phyloP scores from a whole-genome alignment of 2,329 filamentous ascomycete species.

The Apiospora aurea region DNA sequence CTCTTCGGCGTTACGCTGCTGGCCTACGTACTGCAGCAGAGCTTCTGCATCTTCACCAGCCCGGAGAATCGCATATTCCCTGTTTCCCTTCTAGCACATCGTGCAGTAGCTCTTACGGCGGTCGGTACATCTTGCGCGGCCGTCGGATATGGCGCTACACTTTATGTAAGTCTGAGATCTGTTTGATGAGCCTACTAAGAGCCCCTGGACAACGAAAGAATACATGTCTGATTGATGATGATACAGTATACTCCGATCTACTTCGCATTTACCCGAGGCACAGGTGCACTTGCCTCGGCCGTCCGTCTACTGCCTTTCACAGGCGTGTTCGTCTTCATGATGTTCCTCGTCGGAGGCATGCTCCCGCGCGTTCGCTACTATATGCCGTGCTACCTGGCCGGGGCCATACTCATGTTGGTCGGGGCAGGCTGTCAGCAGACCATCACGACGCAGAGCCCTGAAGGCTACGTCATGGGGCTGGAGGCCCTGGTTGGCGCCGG shows the following conservation, averaged over 20 bases:
- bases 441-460: conserved; percentile 35
- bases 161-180: conserved; percentile 46
- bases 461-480: conserved; percentile 41
- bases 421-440: conserved; percentile 39
- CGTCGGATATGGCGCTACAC: conserved; percentile 46
- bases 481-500: conserved; percentile 43
- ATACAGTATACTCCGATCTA: conserved; percentile 57
- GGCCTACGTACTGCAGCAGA: conserved; percentile 56
- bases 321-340: conserved; percentile 60
- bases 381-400: conserved; percentile 41
- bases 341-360: conserved; percentile 59
- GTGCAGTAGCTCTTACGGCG: conserved; percentile 51
- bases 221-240: not conserved
- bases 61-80: conserved; percentile 53
- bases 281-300: conserved; percentile 49
- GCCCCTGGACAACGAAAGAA: not conserved
- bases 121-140: conserved; percentile 47
- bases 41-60: conserved; percentile 52
- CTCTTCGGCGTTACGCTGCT: conserved; percentile 52
- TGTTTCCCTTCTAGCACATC: conserved; percentile 47
- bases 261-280: conserved; percentile 58
- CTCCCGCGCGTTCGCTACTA: conserved; percentile 49
- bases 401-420: conserved; percentile 37
- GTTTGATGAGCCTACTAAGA: not conserved
- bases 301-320: conserved; percentile 48